Evolutionary conservation across 2,329 filamentous ascomycete genomes (phyloP), one percentile per base, ranked within the genome.

Genomic region (Colletotrichum navitas): DNA sequence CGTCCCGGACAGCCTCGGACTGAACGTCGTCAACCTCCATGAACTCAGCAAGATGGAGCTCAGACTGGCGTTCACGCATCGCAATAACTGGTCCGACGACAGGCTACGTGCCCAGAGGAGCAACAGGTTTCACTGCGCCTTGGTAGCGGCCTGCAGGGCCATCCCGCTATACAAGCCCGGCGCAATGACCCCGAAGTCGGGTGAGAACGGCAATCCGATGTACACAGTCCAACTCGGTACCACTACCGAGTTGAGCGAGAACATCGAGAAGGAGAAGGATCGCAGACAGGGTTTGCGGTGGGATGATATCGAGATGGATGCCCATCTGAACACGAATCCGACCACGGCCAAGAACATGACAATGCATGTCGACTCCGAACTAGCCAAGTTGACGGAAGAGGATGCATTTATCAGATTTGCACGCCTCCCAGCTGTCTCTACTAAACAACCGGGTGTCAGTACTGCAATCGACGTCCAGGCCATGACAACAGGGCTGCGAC

Each of bases 21-120:
- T 91, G 1, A 90, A 92, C 77, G 81, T 93, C 71, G 86, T 89
- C 49, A 72, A 65, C 26, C 88, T 93, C n/a, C 73, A 77, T 65
- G 76, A 78, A 62, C 73, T 79, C 11, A 76, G 76, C 68, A 78
- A 77, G 66, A 75, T 79, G 59, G 77, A 79, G 68, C 74, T 79
- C 11, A 69, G 73, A 8, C 63, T 77, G 34, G 87, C 92, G 73
- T 92, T 93, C 82, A 92, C 92, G 78, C 93, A 93, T 84, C 92
- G 92, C 74, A 91, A 89, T 54, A 93, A 92, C 78, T 93, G 90
- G 90, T 90, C 93, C 75, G 92, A 93, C 76, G 91, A 93, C 78
- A 84, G 90, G 66, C 85, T 93, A 32, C 90, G 91, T 81, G 84
- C 93, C 1, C 89, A 91, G 73, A 87, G 91, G 39, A 88, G 90